Evolutionary conservation across 805 yeast species (phyloP), one percentile per base, ranked within the genome.

Genomic region (Ogataea neopini): DNA sequence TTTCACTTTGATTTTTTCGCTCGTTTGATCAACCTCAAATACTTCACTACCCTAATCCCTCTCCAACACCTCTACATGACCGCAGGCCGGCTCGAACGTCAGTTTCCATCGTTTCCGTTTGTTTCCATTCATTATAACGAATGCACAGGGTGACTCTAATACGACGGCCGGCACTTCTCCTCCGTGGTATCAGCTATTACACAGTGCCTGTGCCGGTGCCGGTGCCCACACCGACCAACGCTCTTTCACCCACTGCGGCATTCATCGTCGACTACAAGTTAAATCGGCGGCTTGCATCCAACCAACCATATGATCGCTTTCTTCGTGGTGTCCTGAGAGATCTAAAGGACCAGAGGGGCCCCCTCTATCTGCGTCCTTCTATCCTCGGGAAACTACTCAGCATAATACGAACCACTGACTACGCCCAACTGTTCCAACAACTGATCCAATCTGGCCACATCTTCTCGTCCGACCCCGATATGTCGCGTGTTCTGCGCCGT

Each of bases 371-470:
- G 14, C 15, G 34, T 11, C 20, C 36, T 17, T 25, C 26, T 11
- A 46, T 49, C 19, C 39, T 52, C 14, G 36, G 26, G 17, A 46
- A 33, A 8, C 25, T 49, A 11, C 30, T 49, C 15, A 22, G 14
- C 4, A 15, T n/a, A 15, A 41, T 44, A 1, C 33, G 38, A 4
- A 25, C 51, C 6, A 4, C 19, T 4, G 18, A 29, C 10, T 35
- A 39, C 23, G 20, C 33, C 28, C 23, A 14, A 4, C 20, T 54
- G 9, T 49, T 54, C 23, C 40, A 42, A 30, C 35, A 44, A 9
- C 30, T 52, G 6, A 34, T 51, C 8, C 19, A 23, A 25, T 30
- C 44, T 1, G 52, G 53, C 6, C 50, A 49, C 25, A 33, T 23
- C 13, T 54, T 54, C 23, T 25, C 34, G 15, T 25, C 18, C 9